These are phyloP conservation scores for Pezizomycotina sp. DNA, from an alignment of 2,329 filamentous ascomycete species.

Conservation along the genomic window DNA sequence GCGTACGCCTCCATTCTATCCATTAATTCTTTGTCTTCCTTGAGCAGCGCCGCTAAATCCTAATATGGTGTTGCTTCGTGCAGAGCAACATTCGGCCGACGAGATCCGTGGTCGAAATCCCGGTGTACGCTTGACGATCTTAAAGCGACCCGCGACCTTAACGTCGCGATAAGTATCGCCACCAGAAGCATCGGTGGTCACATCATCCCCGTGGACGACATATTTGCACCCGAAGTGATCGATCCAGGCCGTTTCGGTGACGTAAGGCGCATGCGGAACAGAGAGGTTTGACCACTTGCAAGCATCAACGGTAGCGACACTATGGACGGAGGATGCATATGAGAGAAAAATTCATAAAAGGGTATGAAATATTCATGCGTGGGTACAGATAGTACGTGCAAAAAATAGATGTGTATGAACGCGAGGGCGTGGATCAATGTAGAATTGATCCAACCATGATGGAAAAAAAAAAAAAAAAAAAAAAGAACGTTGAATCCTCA, in stretches of 20 bases:
- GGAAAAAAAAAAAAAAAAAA: too few species aligned
- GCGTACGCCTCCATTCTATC: conserved; percentile 47
- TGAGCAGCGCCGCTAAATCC: conserved; percentile 51
- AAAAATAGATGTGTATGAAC: too few species aligned
- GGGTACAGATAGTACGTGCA: too few species aligned
- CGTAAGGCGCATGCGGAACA: conserved; percentile 76
- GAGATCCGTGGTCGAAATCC: conserved; percentile 97
- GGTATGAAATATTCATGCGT: too few species aligned
- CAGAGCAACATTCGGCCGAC: conserved; percentile 94
- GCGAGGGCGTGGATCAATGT: neutral
- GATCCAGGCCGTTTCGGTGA: conserved; percentile 86
- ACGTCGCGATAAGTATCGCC: conserved; percentile 97
- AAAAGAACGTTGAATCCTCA: too few species aligned
- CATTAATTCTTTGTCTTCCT: conserved; percentile 12
- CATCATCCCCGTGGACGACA: conserved; percentile 92
- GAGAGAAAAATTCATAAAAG: neutral
- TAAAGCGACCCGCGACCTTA: conserved; percentile 83
- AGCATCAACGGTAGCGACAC: conserved; percentile 75
- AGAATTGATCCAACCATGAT: neutral
- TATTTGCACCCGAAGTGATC: conserved; percentile 88
- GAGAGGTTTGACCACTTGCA: conserved; percentile 86
- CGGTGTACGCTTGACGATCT: conserved; percentile 89
- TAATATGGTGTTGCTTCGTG: conserved; percentile 87
- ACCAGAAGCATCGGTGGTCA: conserved; percentile 82
- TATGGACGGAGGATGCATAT: conserved; percentile 27